Percentiles rank a stretch among this genome's conserved stretches.
Conservation (phyloP, 2,329 filamentous ascomycete genomes). For the Cryphonectria radicalis region DNA sequence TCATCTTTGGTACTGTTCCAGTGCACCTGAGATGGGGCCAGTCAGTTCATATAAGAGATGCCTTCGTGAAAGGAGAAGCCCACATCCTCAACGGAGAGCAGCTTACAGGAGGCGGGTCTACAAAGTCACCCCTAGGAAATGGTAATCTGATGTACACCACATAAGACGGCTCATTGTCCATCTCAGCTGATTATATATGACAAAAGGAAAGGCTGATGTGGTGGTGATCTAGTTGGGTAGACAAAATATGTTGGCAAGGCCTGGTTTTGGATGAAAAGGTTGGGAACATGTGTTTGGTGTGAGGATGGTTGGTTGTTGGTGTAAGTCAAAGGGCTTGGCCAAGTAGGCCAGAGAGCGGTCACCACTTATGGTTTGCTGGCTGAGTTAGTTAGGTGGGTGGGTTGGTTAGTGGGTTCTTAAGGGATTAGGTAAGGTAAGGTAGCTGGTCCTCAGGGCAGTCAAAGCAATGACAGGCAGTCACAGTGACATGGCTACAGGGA, state of each 20-base stretch:
- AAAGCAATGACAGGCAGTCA: neutral
- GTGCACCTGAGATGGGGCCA: constrained; percentile 64
- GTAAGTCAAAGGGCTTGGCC: constrained; percentile 18
- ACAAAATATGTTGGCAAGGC: neutral
- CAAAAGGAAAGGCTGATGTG: neutral
- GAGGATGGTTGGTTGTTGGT: constrained; percentile 3
- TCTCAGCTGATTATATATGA: constrained; percentile 15
- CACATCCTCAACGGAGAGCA: neutral
- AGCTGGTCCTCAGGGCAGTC: neutral
- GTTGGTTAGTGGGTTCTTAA: neutral
- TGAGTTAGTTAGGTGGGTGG: neutral
- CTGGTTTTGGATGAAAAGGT: constrained; percentile 1
- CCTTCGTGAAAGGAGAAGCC: neutral
- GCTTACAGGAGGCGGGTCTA: constrained; percentile 83
- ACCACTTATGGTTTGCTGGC: neutral
- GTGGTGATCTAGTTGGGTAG: neutral
- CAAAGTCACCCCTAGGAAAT: constrained; percentile 82
- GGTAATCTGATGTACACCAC: constrained; percentile 91
- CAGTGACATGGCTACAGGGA: constrained; percentile 9
- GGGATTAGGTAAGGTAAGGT: neutral
- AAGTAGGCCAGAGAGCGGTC: constrained; percentile 1
- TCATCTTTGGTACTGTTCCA: constrained; percentile 90
- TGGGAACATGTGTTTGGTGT: constrained; percentile 6
- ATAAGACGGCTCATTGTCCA: constrained; percentile 56
- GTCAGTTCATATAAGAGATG: constrained; percentile 6